These are phyloP conservation scores for Dunaliella primolecta DNA, from an alignment of 139 green algal genomes.

Conservation along the genomic window DNA sequence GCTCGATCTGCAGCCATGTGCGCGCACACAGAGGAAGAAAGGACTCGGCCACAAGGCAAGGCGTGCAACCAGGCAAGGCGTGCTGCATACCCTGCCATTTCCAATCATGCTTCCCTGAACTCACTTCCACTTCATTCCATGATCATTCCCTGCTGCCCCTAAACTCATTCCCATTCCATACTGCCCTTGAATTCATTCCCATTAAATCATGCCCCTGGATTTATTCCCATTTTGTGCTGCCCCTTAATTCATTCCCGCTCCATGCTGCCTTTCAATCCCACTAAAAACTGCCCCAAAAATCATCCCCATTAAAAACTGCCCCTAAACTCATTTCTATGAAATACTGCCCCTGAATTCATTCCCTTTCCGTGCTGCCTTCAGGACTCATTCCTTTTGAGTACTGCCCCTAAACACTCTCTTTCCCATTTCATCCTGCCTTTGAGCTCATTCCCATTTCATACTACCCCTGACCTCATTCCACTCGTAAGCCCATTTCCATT, in stretches of 20 bases:
- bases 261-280: too few relatives aligned
- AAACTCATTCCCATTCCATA: neutral
- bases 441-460: neutral
- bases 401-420: neutral
- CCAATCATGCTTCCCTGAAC: neutral
- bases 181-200: neutral
- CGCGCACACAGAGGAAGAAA: neutral
- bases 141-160: neutral
- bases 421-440: neutral
- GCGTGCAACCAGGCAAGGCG: neutral
- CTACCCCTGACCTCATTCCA: neutral
- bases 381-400: too few relatives aligned
- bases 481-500: too few relatives aligned
- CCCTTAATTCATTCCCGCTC: too few relatives aligned
- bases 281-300: too few relatives aligned
- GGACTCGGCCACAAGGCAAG: neutral
- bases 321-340: too few relatives aligned
- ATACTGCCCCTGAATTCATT: too few relatives aligned
- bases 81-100: neutral
- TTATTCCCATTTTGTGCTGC: too few relatives aligned
- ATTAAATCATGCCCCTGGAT: too few relatives aligned
- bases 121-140: neutral
- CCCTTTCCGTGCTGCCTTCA: too few relatives aligned
- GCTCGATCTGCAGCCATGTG: slow-evolving; percentile 16
- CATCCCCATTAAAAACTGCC: too few relatives aligned